Conservation (phyloP, 768 basidiomycete species). For the Coprinopsis sp. region DNA sequence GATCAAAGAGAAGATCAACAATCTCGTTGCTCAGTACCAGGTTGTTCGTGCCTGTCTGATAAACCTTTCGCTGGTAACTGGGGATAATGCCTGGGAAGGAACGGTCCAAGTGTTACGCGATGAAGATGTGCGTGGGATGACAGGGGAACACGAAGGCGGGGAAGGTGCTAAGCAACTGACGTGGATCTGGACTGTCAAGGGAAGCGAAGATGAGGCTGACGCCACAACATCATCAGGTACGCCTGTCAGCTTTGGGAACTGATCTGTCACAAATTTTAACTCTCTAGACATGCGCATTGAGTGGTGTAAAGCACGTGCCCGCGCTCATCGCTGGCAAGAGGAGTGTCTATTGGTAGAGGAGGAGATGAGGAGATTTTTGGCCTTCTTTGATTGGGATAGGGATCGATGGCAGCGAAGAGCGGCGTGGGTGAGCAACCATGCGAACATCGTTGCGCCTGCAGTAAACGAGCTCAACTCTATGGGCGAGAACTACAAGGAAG, state of each 20-base stretch:
- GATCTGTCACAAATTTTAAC: conserved; percentile 9
- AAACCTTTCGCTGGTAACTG: neutral
- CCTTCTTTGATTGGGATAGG: neutral
- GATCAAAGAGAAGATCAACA: conserved; percentile 14
- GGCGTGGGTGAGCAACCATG: too few species aligned
- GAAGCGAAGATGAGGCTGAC: conserved; percentile 5
- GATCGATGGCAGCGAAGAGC: too few species aligned
- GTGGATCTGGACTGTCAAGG: conserved; percentile 20
- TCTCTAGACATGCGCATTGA: conserved; percentile 19
- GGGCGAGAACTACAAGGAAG: too few species aligned
- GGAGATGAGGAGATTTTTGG: conserved; percentile 29
- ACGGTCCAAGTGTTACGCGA: conserved; percentile 11
- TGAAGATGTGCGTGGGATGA: conserved; percentile 13
- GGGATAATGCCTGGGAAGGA: conserved; percentile 7
- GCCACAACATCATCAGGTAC: conserved; percentile 12
- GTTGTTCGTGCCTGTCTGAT: conserved; percentile 5
- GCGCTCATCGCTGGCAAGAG: conserved; percentile 30
- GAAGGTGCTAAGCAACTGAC: conserved; percentile 17
- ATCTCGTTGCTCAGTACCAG: conserved; percentile 13
- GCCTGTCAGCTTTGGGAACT: neutral
- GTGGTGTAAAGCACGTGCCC: conserved; percentile 26
- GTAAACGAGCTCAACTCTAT: too few species aligned
- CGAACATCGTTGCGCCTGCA: too few species aligned
- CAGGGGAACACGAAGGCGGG: conserved; percentile 9
- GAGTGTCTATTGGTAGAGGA: conserved; percentile 29